phyloP scores from a whole-genome alignment of 805 yeast genomes.

The Kazachstania kunashirensis region DNA sequence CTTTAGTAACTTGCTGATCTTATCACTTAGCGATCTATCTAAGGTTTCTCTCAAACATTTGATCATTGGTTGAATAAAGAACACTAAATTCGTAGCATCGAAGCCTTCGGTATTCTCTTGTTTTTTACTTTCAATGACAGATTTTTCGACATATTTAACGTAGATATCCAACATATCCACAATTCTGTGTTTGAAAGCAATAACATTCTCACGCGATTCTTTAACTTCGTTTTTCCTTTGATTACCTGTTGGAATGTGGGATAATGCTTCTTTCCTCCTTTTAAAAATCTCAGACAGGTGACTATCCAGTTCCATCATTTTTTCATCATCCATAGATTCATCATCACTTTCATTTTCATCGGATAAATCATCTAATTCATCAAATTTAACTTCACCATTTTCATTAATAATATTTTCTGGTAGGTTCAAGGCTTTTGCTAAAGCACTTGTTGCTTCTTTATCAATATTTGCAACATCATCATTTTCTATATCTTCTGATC shows the following conservation, averaged over 20 bases:
- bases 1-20: conserved; percentile 65
- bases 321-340: conserved; percentile 90
- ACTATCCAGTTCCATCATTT: conserved; percentile 88
- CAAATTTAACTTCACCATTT: conserved; percentile 37
- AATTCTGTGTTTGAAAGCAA: conserved; percentile 66
- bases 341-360: conserved; percentile 45
- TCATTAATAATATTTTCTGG: conserved; percentile 39
- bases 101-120: neutral
- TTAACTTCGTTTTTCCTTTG: conserved; percentile 62
- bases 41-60: conserved; percentile 54
- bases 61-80: conserved; percentile 47
- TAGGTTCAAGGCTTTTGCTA: conserved; percentile 64
- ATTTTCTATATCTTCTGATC: conserved; percentile 27
- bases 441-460: conserved; percentile 47
- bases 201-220: conserved; percentile 71
- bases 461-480: conserved; percentile 41
- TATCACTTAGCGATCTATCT: conserved; percentile 61
- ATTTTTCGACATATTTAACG: conserved; percentile 35
- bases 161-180: conserved; percentile 68
- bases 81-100: conserved; percentile 25
- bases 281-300: conserved; percentile 76
- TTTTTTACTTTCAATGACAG: conserved; percentile 7
- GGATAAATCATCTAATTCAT: conserved; percentile 37
- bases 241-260: conserved; percentile 47
- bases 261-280: conserved; percentile 63